Conservation (phyloP, 441 rosid genomes). For the Metrosideros polymorpha region DNA sequence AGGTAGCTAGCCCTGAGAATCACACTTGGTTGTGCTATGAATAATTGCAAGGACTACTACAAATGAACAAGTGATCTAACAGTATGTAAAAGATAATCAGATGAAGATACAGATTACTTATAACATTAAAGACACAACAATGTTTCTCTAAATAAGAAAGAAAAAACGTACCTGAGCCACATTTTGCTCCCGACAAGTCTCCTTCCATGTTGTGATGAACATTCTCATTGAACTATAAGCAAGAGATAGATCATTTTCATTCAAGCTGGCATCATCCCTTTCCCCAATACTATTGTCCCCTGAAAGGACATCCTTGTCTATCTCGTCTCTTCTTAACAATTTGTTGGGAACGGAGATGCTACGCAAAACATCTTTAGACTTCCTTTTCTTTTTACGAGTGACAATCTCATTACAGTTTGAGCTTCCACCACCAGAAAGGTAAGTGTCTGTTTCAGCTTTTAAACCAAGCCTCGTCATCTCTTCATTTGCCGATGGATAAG, state of each 20-base stretch:
- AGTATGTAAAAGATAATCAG: neutral
- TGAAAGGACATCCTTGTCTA: constrained; percentile 8
- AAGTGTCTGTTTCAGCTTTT: constrained; percentile 21
- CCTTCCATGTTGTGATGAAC: constrained; percentile 89
- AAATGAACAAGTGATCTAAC: neutral
- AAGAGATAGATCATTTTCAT: constrained; percentile 42
- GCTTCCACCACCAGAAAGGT: constrained; percentile 18
- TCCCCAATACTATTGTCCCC: constrained; percentile 16
- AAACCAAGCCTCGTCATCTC: constrained; percentile 79
- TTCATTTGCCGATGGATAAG: constrained; percentile 92
- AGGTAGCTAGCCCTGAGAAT: neutral
- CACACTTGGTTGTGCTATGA: neutral
- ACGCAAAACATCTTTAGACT: constrained; percentile 23
- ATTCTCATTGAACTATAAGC: constrained; percentile 31
- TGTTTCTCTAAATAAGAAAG: neutral
- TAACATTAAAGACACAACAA: neutral
- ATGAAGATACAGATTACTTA: neutral
- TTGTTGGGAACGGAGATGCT: constrained; percentile 28
- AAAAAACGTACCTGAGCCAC: constrained; percentile 34
- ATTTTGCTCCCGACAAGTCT: constrained; percentile 53
- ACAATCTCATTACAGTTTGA: constrained; percentile 1
- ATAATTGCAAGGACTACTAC: neutral
- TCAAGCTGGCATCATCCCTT: constrained; percentile 7
- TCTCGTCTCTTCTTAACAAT: constrained; percentile 19
- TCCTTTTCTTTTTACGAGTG: constrained; percentile 41